These are phyloP conservation scores for Leccinum incarnatum DNA, from an alignment of 768 basidiomycete genomes.

Conservation along the genomic window DNA sequence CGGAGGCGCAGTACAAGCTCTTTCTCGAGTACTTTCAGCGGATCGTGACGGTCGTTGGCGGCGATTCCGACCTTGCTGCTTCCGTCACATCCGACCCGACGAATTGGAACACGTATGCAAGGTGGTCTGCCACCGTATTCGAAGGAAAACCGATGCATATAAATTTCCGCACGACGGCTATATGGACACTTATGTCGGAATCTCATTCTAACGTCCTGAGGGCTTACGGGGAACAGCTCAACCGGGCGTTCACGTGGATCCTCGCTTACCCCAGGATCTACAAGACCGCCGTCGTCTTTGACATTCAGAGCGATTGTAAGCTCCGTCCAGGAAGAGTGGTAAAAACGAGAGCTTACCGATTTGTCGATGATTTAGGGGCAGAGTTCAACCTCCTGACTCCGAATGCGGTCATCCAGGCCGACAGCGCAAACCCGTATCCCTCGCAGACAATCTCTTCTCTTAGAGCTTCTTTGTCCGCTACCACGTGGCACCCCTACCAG, in stretches of 20 bases:
- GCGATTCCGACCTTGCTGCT: background rate
- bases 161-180: background rate
- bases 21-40: slow-evolving; percentile 8
- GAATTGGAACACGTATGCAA: background rate
- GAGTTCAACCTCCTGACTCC: slow-evolving; percentile 4
- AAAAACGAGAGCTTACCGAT: background rate
- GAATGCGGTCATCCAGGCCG: background rate
- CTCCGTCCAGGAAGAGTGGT: background rate
- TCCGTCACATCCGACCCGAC: slow-evolving; percentile 1
- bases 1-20: slow-evolving; percentile 3
- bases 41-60: slow-evolving; percentile 1
- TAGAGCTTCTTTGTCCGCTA: too few species aligned
- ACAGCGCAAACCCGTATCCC: slow-evolving; percentile 3
- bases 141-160: background rate
- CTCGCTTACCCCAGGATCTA: background rate
- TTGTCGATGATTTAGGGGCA: background rate
- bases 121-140: background rate
- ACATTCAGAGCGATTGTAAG: slow-evolving; percentile 9
- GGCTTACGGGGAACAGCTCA: background rate
- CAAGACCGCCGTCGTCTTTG: background rate
- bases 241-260: slow-evolving; percentile 4
- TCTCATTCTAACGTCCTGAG: background rate
- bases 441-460: background rate
- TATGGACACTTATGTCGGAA: slow-evolving; percentile 5
- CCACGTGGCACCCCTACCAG: too few species aligned